These are phyloP conservation scores for Yamadazyma endophytica DNA, from an alignment of 805 yeast species.

Conservation along the genomic window DNA sequence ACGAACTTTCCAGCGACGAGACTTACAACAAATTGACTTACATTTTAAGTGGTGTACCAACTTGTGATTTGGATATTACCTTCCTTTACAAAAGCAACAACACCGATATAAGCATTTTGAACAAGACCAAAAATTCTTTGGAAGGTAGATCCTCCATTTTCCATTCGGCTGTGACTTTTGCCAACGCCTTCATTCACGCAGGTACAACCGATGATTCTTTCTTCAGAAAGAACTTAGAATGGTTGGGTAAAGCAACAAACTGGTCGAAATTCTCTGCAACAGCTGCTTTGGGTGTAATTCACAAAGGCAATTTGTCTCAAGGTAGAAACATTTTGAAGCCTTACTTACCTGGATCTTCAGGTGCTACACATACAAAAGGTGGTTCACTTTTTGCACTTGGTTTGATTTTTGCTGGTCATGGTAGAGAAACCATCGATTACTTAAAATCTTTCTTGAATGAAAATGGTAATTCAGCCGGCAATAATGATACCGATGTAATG, in stretches of 20 bases:
- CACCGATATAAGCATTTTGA: slow-evolving; percentile 77
- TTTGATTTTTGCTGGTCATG: slow-evolving; percentile 93
- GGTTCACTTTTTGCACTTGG: slow-evolving; percentile 94
- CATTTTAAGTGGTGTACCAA: slow-evolving; percentile 86
- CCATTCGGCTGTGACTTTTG: slow-evolving; percentile 93
- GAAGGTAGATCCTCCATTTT: slow-evolving; percentile 92
- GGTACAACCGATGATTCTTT: slow-evolving; percentile 96
- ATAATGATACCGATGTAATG: slow-evolving; percentile 71
- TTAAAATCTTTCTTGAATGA: slow-evolving; percentile 69
- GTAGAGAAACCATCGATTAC: slow-evolving; percentile 78
- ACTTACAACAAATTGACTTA: slow-evolving; percentile 47
- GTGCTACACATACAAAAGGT: slow-evolving; percentile 88
- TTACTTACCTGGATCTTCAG: slow-evolving; percentile 77
- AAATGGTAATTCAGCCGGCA: slow-evolving; percentile 59
- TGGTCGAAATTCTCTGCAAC: slow-evolving; percentile 99
- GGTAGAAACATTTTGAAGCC: slow-evolving; percentile 86
- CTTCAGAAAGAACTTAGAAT: slow-evolving; percentile 84
- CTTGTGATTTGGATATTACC: slow-evolving; percentile 88
- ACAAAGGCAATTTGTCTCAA: slow-evolving; percentile 88
- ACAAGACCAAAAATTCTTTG: slow-evolving; percentile 71
- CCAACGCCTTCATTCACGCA: slow-evolving; percentile 91
- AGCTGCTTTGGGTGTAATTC: slow-evolving; percentile 96
- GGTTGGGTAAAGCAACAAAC: slow-evolving; percentile 96
- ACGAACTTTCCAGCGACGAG: slow-evolving; percentile 32
- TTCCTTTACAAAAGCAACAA: slow-evolving; percentile 83